Conservation (phyloP, 2,329 filamentous ascomycete genomes). For the Exophiala oligosperma region DNA sequence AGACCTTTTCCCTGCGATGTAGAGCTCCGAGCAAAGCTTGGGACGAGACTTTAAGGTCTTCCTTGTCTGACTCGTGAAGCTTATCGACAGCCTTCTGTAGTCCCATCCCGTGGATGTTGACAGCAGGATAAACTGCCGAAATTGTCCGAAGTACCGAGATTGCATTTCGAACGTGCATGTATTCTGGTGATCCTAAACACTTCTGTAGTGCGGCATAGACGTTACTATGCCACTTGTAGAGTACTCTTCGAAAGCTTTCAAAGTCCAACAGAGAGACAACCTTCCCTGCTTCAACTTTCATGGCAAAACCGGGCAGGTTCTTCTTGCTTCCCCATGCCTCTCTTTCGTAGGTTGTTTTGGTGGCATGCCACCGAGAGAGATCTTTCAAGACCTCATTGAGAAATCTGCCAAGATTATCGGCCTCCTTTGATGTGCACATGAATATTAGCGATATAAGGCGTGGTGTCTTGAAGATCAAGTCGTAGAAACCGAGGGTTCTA, state of each 20-base stretch:
- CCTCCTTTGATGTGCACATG: conserved; percentile 84
- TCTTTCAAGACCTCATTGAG: conserved; percentile 79
- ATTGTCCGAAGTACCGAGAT: conserved; percentile 84
- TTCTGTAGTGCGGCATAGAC: conserved; percentile 76
- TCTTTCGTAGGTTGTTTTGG: conserved; percentile 74
- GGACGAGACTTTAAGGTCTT: conserved; percentile 52
- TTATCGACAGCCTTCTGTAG: conserved; percentile 45
- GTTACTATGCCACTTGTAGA: conserved; percentile 88
- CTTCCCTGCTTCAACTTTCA: conserved; percentile 69
- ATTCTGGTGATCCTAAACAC: conserved; percentile 80
- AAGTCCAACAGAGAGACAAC: conserved; percentile 74
- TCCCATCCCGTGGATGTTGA: conserved; percentile 77
- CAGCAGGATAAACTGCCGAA: conserved; percentile 78
- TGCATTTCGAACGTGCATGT: conserved; percentile 97
- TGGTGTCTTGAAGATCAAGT: conserved; percentile 80
- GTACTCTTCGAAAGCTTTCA: conserved; percentile 78
- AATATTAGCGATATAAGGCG: conserved; percentile 81
- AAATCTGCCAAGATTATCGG: conserved; percentile 90
- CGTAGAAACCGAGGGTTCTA: conserved; percentile 78
- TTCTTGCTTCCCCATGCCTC: conserved; percentile 70
- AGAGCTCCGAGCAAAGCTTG: conserved; percentile 51
- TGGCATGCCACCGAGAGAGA: conserved; percentile 79
- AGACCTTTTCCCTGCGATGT: conserved; percentile 49
- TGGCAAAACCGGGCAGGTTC: conserved; percentile 76
- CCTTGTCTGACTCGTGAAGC: conserved; percentile 46